phyloP scores from a whole-genome alignment of 1,284 basidiomycete genomes.

The Spongiforma sp. region DNA sequence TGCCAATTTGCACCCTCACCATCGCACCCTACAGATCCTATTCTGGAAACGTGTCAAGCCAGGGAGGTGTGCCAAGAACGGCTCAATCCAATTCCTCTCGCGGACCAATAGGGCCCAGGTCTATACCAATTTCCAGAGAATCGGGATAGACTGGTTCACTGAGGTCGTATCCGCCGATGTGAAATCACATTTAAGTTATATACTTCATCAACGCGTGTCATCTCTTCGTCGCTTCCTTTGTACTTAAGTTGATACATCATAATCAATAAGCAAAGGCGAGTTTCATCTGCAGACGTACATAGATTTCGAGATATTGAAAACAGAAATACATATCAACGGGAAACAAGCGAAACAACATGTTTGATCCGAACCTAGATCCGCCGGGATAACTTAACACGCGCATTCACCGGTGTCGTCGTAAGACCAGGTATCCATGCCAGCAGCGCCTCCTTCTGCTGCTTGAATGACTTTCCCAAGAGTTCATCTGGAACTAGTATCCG shows the following conservation, averaged over 20 bases:
- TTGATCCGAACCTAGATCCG: constrained; percentile 14
- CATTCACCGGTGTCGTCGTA: constrained; percentile 36
- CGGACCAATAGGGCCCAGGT: constrained; percentile 41
- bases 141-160: constrained; percentile 38
- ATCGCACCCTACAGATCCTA: constrained; percentile 15
- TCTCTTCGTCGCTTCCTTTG: too few species aligned
- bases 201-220: too few species aligned
- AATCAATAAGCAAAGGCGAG: too few species aligned
- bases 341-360: neutral
- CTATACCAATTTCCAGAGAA: constrained; percentile 31
- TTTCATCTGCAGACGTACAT: neutral
- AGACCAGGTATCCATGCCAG: constrained; percentile 38
- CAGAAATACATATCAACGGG: neutral
- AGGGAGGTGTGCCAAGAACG: constrained; percentile 12
- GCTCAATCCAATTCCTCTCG: constrained; percentile 47
- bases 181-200: too few species aligned
- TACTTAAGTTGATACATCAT: too few species aligned
- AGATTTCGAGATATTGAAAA: neutral
- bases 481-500: constrained; percentile 40
- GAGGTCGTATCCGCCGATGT: constrained; percentile 33
- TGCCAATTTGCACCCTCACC: neutral
- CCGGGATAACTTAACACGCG: constrained; percentile 26
- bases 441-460: constrained; percentile 34
- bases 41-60: constrained; percentile 21
- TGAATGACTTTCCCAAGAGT: constrained; percentile 28